Evolutionary conservation across 768 basidiomycete genomes (phyloP), one percentile per base, ranked within the genome.

Genomic region (Russula brevipes): DNA sequence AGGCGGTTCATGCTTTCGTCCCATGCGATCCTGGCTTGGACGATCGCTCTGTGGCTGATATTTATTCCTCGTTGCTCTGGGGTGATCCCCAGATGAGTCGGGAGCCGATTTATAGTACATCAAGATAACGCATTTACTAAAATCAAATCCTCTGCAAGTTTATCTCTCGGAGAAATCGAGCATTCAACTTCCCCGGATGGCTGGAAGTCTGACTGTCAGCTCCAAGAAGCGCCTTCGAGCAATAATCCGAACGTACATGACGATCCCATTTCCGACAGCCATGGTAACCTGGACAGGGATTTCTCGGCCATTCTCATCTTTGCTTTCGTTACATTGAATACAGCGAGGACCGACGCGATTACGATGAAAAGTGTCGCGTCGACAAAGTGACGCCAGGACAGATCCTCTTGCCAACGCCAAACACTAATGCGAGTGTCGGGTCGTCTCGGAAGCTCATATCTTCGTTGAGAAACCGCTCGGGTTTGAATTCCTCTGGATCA

Each of bases 381-480:
- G 11, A 36, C 54, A 36, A 54, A 49, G 36, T 61, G 56, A 38
- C 47, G 57, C 61, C 67, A 16, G 61, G 67, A 19, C 70, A 72
- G 16, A 67, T 59, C 10, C 70, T 52, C 35, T 61, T 56, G 10
- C 69, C 69, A 54, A 46, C 64, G 1, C 69, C 69, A 51, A 68
- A 70, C 6, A 17, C 55, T 3, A 47, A n/a, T 35, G 46, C 14
- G 3, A 51, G 19, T 1, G 57, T 30, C 30, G 68, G 64, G 8
- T 56, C 59, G 11, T 57, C 61, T 39, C 51, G 44, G 5, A 68
- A 33, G 30, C 33, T 38, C 19, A 61, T 60, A 19, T 69, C 66
- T 5, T 44, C 3, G 8, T 59, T 53, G 2, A 69, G 50, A 38
- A 56, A 84, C 47, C 82, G 74, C 64, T 82, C 81, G 19, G 82